Conservation (phyloP, 2,329 filamentous ascomycete genomes). For the Sarocladiaceae sp. region DNA sequence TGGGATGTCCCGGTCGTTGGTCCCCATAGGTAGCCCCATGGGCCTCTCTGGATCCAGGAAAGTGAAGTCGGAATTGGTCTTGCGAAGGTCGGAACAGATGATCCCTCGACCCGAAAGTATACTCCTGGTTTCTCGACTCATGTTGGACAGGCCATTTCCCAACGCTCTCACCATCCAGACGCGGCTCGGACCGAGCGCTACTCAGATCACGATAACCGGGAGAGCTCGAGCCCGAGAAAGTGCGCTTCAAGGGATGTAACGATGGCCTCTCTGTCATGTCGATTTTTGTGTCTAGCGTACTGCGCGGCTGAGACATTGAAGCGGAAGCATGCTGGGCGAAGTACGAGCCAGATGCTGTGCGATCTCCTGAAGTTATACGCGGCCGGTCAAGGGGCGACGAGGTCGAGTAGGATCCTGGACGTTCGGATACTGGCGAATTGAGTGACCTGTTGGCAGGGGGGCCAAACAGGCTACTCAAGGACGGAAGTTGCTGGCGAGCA, state of each 20-base stretch:
- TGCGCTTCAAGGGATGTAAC: conserved; percentile 19
- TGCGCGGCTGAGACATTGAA: conserved; percentile 36
- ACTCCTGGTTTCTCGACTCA: conserved; percentile 38
- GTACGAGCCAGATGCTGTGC: conserved; percentile 35
- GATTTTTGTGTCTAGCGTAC: conserved; percentile 38
- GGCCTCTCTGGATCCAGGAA: conserved; percentile 29
- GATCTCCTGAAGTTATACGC: conserved; percentile 32
- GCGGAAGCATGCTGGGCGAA: conserved; percentile 32
- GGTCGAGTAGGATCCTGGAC: conserved; percentile 33
- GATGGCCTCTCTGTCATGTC: conserved; percentile 32
- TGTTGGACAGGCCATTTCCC: conserved; percentile 32
- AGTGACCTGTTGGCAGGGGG: conserved; percentile 37
- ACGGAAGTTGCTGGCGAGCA: conserved; percentile 44
- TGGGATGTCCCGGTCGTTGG: conserved; percentile 18
- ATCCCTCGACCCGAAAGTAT: conserved; percentile 38
- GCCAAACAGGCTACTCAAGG: conserved; percentile 51
- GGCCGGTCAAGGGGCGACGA: conserved; percentile 43
- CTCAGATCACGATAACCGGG: conserved; percentile 37
- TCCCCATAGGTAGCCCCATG: conserved; percentile 14
- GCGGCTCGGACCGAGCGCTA: conserved; percentile 26
- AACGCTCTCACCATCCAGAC: conserved; percentile 28
- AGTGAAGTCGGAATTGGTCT: conserved; percentile 29
- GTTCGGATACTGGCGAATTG: conserved; percentile 41
- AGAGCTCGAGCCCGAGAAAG: conserved; percentile 38
- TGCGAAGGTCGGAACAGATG: conserved; percentile 25